phyloP scores from a whole-genome alignment of 306 rosid genomes.

The Gillenia trifoliata region DNA sequence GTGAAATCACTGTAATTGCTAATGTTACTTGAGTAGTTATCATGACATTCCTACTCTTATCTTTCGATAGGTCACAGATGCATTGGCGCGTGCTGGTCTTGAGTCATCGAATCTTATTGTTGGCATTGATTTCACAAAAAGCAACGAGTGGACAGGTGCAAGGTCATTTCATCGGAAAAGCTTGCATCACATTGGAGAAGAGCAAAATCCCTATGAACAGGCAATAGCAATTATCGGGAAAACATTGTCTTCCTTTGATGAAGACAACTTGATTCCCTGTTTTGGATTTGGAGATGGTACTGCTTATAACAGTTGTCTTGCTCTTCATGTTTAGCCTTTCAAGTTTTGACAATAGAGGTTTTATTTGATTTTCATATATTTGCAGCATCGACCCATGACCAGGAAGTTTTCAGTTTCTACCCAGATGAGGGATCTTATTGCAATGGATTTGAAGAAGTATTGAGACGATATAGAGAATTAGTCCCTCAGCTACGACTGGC shows the following conservation, averaged over 20 bases:
- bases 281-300: conserved; percentile 98
- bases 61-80: conserved; percentile 71
- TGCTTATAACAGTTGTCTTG: conserved; percentile 5
- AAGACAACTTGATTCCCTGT: conserved; percentile 90
- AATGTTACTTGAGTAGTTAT: conserved; percentile 4
- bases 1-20: conserved; percentile 1
- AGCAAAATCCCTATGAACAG: conserved; percentile 90
- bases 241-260: conserved; percentile 81
- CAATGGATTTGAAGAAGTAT: conserved; percentile 94
- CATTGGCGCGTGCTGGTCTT: conserved; percentile 72
- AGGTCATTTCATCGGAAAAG: conserved; percentile 83
- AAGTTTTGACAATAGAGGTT: background rate
- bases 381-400: conserved; percentile 92
- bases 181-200: conserved; percentile 82
- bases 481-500: conserved; percentile 85
- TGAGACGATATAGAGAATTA: conserved; percentile 65
- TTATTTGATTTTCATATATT: conserved; percentile 24
- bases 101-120: conserved; percentile 96
- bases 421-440: conserved; percentile 66
- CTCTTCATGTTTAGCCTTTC: conserved; percentile 6
- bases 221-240: conserved; percentile 90
- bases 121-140: conserved; percentile 96
- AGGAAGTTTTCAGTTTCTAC: conserved; percentile 88
- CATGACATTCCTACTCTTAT: conserved; percentile 14
- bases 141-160: conserved; percentile 99